phyloP scores from a whole-genome alignment of 106 monocot genomes.

The Phalaenopsis equestris region DNA sequence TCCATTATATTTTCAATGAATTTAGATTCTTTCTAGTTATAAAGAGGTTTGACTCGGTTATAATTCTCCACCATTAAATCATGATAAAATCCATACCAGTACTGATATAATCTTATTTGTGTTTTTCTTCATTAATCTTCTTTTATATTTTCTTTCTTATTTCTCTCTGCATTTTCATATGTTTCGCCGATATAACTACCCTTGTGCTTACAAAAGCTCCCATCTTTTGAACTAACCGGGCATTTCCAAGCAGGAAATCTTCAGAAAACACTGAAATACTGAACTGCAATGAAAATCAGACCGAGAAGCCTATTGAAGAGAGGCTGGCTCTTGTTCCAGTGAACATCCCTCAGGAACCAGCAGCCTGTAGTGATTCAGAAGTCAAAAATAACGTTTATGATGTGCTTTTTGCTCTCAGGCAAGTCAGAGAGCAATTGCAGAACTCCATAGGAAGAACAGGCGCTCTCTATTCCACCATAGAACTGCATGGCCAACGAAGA shows the following conservation, averaged over 20 bases:
- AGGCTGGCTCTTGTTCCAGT: constrained; percentile 10
- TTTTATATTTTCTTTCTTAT: too few relatives aligned
- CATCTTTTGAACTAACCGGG: neutral
- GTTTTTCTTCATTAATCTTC: too few relatives aligned
- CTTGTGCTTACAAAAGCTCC: neutral
- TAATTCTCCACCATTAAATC: too few relatives aligned
- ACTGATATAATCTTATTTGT: too few relatives aligned
- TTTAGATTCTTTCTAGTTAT: too few relatives aligned
- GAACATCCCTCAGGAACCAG: neutral
- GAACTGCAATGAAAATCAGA: neutral
- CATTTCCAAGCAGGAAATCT: neutral
- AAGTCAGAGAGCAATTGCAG: constrained; percentile 4
- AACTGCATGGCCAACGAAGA: neutral
- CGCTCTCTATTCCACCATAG: neutral
- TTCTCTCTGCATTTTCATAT: too few relatives aligned
- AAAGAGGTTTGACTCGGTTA: too few relatives aligned
- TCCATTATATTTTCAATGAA: too few relatives aligned
- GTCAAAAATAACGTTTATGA: neutral
- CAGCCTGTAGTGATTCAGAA: neutral
- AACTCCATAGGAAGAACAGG: constrained; percentile 1
- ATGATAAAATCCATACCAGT: too few relatives aligned
- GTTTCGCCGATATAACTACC: neutral
- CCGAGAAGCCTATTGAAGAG: neutral
- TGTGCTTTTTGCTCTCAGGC: constrained; percentile 5
- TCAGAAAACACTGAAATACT: neutral